Conservation (phyloP, 805 yeast species). For the Zygoascus biomembranicola region DNA sequence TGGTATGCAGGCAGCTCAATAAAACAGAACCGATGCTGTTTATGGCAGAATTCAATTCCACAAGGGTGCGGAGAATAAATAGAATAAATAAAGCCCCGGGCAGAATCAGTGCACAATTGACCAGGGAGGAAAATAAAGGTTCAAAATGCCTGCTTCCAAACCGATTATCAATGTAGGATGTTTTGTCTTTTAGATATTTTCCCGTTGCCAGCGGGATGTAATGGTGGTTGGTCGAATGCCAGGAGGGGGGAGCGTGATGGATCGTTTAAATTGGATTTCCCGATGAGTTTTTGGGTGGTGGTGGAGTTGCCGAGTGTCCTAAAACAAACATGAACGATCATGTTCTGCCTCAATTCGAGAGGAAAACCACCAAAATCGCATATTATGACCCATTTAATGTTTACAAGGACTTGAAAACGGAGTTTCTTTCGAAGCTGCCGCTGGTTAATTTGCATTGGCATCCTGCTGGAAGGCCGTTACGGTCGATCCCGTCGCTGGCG, state of each 20-base stretch:
- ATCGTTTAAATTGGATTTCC: too few relatives aligned
- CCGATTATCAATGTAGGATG: too few relatives aligned
- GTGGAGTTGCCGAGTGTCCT: not conserved
- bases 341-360: constrained; percentile 9
- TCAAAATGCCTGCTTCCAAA: too few relatives aligned
- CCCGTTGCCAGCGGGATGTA: too few relatives aligned
- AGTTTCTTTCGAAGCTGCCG: constrained; percentile 41
- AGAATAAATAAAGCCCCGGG: too few relatives aligned
- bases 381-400: constrained; percentile 71
- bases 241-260: too few relatives aligned
- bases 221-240: too few relatives aligned
- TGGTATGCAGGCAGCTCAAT: too few relatives aligned
- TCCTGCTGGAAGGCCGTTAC: constrained; percentile 41
- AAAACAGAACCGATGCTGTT: too few relatives aligned
- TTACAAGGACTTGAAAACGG: constrained; percentile 37
- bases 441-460: constrained; percentile 68
- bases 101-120: too few relatives aligned
- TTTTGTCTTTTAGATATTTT: too few relatives aligned
- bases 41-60: not conserved
- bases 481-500: constrained; percentile 55
- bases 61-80: not conserved
- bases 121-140: too few relatives aligned
- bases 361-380: constrained; percentile 34
- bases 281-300: not conserved
- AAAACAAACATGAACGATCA: not conserved